Base-by-base conservation (phyloP, 768 basidiomycete genomes). In the Rhizopogon sp. region DNA sequence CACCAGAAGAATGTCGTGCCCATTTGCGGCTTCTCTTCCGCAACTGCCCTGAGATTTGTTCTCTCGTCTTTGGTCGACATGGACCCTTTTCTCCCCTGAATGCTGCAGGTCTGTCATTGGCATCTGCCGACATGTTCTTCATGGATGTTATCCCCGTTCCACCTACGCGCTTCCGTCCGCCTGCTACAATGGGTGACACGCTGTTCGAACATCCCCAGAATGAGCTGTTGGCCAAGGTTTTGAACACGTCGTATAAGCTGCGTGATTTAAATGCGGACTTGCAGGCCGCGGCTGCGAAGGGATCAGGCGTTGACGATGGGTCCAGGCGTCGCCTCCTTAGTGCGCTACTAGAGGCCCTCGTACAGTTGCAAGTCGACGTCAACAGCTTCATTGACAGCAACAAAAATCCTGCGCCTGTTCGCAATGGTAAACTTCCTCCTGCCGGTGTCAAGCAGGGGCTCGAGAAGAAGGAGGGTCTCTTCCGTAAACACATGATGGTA, bases 401-500 rank as follows among this genome's bases (percentile, higher is more conserved):
- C 67, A 98, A 98, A 75, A 98, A 98, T 65, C 93, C 96, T 6
- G 76, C 84, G 35, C 79, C 84, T n/a, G 75, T 90, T 55, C 79
- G 89, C 50, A 86, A 89, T 64, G 97, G 96, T 3, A 93, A 93
- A 65, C 75, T 91, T 17, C 94, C 95, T 29, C 94, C 95, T 35
- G 78, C 86, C 43, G 97, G 97, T 59, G 85, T 99, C 59, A 99
- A 98, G 77, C 96, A 99, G 71, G 82, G 88, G 11, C 73, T 99
- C 63, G 97, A 99, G 75, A 99, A 98, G 81, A 99, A 99, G 72
- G 97, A 98, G 60, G 97, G 97, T 43, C 69, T 99, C 47, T 99
- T 99, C 80, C 80, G 97, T 55, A 97, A 95, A 73, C 85, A 99
- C 66, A 98, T 99, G 97, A 99, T 99, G 97, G 95, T 93, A 55